Conservation (phyloP, 257 asterid species). For the Nicotiana knightiana region DNA sequence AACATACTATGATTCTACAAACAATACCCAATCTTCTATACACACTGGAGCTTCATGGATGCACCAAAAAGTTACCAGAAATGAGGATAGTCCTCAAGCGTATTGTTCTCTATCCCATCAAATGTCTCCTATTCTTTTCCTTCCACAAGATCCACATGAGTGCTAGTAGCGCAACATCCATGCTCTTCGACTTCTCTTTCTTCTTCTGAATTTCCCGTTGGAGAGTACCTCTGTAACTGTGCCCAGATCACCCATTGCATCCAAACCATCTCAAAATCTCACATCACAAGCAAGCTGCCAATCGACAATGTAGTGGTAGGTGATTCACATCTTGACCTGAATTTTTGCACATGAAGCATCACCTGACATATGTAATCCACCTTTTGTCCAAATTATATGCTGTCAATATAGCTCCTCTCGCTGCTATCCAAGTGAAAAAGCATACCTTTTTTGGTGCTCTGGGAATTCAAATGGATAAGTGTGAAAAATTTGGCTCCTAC, state of each 20-base stretch:
- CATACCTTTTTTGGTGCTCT: neutral
- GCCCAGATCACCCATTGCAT: neutral
- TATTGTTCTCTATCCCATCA: neutral
- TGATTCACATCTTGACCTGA: neutral
- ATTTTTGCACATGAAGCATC: conserved; percentile 3
- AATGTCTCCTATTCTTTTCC: neutral
- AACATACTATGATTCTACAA: neutral
- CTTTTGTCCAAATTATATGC: neutral
- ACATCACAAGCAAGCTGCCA: neutral
- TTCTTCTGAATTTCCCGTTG: neutral
- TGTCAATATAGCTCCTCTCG: neutral
- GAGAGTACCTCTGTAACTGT: neutral
- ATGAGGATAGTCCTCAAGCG: neutral
- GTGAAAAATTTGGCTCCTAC: neutral
- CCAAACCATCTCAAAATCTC: neutral
- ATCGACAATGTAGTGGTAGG: neutral
- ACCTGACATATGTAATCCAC: neutral
- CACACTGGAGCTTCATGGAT: neutral
- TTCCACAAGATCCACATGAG: neutral
- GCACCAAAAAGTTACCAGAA: neutral
- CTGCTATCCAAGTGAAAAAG: neutral
- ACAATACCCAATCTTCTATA: neutral
- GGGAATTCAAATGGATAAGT: neutral
- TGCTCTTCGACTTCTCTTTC: neutral
- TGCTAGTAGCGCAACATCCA: neutral